Evolutionary conservation across 2,329 filamentous ascomycete genomes (phyloP).

Genomic region (Conoideocrella luteorostrata): DNA sequence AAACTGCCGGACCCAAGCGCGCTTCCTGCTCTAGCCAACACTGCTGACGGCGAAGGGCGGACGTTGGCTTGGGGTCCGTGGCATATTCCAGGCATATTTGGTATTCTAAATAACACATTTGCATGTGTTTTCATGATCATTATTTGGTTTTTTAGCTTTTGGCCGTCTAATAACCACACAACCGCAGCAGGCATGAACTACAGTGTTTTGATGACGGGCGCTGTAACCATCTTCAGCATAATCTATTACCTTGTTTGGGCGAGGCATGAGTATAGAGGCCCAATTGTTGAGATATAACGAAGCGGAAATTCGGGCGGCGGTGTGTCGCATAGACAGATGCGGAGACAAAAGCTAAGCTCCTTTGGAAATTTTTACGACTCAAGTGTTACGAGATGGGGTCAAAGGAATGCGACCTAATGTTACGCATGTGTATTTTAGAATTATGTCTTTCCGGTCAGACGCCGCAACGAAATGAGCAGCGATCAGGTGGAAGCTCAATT

Average conservation of each 20-base stretch:
- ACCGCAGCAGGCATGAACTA: slow-evolving; percentile 37
- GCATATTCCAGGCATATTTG: slow-evolving; percentile 42
- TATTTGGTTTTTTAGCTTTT: slow-evolving; percentile 51
- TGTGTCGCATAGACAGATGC: too few species aligned
- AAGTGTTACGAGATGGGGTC: too few species aligned
- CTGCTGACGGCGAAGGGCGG: slow-evolving; percentile 17
- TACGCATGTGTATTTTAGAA: too few species aligned
- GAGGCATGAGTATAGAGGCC: slow-evolving; percentile 38
- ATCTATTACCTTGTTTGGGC: slow-evolving; percentile 39
- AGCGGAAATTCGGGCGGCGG: too few species aligned
- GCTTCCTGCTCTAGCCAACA: slow-evolving; percentile 23
- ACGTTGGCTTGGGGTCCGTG: slow-evolving; percentile 46
- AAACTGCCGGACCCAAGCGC: slow-evolving; percentile 15
- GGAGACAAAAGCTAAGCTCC: too few species aligned
- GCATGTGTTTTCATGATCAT: slow-evolving; percentile 47
- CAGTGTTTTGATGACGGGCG: slow-evolving; percentile 36
- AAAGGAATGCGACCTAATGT: too few species aligned
- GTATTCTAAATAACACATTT: slow-evolving; percentile 48
- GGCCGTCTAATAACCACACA: slow-evolving; percentile 30
- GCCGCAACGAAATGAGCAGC: too few species aligned
- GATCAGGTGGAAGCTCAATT: too few species aligned
- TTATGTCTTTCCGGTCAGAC: too few species aligned
- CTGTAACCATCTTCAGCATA: slow-evolving; percentile 36
- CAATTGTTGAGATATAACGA: slow-evolving; percentile 25
- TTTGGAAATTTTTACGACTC: too few species aligned